Evolutionary conservation across 805 yeast genomes (phyloP).

Genomic region (Pichia cephalocereana): DNA sequence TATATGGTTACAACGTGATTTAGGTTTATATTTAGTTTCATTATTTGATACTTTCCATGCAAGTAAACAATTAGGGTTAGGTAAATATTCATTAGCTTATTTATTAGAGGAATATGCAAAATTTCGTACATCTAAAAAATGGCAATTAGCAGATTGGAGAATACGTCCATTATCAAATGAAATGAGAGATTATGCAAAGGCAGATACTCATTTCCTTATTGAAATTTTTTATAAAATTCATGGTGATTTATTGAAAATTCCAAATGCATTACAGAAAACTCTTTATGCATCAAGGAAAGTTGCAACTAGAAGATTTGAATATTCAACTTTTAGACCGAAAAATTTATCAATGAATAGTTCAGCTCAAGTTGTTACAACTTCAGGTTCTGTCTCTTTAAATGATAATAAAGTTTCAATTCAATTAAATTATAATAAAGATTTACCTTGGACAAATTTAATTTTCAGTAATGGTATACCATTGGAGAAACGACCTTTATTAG

Average conservation of each 20-base stretch:
- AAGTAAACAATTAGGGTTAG: constrained; percentile 66
- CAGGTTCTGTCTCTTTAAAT: constrained; percentile 21
- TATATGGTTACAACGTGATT: constrained; percentile 91
- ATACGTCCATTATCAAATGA: constrained; percentile 69
- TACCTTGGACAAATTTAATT: constrained; percentile 60
- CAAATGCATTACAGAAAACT: constrained; percentile 44
- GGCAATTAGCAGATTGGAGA: constrained; percentile 97
- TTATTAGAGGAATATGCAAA: constrained; percentile 70
- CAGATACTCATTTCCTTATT: constrained; percentile 88
- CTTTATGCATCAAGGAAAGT: constrained; percentile 69
- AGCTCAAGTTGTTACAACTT: constrained; percentile 22
- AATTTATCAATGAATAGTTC: constrained; percentile 11
- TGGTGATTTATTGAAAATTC: constrained; percentile 45
- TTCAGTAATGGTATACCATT: constrained; percentile 55
- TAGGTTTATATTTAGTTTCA: constrained; percentile 84
- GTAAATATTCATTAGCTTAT: constrained; percentile 77
- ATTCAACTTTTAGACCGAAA: constrained; percentile 52
- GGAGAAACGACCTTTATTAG: constrained; percentile 45
- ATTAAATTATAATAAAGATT: constrained; percentile 32
- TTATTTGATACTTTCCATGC: constrained; percentile 93
- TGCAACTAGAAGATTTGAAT: constrained; percentile 76
- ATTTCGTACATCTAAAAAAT: constrained; percentile 85
- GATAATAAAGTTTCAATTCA: constrained; percentile 14
- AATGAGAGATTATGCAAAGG: constrained; percentile 80
- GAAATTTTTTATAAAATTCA: constrained; percentile 70